phyloP scores from a whole-genome alignment of 108 stramenopile species.

The Discostella pseudostelligera region DNA sequence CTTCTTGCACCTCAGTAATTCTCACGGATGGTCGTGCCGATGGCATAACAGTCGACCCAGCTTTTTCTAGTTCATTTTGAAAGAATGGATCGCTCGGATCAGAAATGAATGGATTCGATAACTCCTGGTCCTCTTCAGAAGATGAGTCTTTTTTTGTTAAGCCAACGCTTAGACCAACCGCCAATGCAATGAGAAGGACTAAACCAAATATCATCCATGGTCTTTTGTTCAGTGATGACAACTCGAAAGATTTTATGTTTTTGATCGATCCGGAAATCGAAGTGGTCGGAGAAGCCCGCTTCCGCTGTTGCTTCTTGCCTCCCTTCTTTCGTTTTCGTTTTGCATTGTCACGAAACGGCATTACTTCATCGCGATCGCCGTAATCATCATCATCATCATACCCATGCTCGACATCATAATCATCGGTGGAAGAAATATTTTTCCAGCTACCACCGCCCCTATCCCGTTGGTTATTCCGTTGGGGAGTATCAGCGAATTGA shows the following conservation, averaged over 20 bases:
- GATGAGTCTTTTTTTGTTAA: neutral
- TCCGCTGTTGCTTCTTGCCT: no score
- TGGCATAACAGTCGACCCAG: no score
- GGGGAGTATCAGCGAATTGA: slow-evolving; percentile 12
- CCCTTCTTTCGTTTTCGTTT: no score
- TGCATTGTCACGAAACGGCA: no score
- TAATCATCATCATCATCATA: slow-evolving; percentile 2
- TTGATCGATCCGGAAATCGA: no score
- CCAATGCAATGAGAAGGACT: slow-evolving; percentile 1
- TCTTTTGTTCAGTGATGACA: neutral
- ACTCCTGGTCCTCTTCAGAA: neutral
- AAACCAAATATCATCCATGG: neutral
- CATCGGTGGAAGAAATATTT: neutral
- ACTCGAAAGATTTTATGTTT: no score
- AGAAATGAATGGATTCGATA: neutral
- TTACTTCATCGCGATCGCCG: no score
- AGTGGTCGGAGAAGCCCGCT: no score
- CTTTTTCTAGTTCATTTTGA: slow-evolving; percentile 9
- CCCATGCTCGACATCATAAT: neutral
- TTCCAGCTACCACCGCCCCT: slow-evolving; percentile 1
- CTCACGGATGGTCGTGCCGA: neutral
- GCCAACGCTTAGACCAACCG: neutral
- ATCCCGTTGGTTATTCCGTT: no score
- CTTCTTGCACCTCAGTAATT: no score
- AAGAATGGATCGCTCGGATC: neutral